Conservation (phyloP, 257 asterid genomes). For the Fraxinus pennsylvanica region DNA sequence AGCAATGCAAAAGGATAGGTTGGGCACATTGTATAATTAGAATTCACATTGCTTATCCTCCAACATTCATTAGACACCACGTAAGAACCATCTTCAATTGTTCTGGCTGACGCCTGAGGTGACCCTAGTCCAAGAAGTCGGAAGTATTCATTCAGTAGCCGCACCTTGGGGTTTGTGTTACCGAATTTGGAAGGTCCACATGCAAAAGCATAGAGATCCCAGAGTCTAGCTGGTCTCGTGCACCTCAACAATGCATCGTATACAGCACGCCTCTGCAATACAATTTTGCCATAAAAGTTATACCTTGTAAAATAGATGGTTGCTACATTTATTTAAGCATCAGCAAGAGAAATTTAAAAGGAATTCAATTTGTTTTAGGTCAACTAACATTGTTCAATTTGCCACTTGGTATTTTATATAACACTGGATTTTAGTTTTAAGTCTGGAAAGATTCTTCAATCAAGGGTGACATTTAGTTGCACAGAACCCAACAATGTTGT, state of each 20-base stretch:
- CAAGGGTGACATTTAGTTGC: neutral
- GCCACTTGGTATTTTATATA: neutral
- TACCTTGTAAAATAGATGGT: conserved; percentile 13
- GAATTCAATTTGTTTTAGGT: neutral
- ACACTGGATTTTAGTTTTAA: neutral
- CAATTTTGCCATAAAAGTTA: conserved; percentile 25
- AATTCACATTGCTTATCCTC: conserved; percentile 84
- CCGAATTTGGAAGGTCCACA: conserved; percentile 62
- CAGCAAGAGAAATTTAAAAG: conserved; percentile 12
- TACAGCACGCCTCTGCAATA: conserved; percentile 83
- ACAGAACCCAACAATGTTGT: neutral
- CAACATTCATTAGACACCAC: conserved; percentile 76
- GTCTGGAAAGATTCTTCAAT: neutral
- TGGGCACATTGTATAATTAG: conserved; percentile 65
- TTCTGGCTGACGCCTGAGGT: conserved; percentile 50
- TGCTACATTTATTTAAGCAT: conserved; percentile 14
- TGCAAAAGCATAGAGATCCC: conserved; percentile 89
- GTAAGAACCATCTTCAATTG: conserved; percentile 77
- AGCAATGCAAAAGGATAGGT: conserved; percentile 98
- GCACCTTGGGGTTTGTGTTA: conserved; percentile 65
- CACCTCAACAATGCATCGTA: conserved; percentile 77
- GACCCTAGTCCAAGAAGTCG: conserved; percentile 84
- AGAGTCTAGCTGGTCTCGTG: conserved; percentile 70
- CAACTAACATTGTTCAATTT: neutral
- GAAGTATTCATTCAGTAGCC: conserved; percentile 79